Evolutionary conservation across 208 protist species (phyloP), one percentile per base, ranked within the genome.

Genomic region (Leishmania guyanensis): DNA sequence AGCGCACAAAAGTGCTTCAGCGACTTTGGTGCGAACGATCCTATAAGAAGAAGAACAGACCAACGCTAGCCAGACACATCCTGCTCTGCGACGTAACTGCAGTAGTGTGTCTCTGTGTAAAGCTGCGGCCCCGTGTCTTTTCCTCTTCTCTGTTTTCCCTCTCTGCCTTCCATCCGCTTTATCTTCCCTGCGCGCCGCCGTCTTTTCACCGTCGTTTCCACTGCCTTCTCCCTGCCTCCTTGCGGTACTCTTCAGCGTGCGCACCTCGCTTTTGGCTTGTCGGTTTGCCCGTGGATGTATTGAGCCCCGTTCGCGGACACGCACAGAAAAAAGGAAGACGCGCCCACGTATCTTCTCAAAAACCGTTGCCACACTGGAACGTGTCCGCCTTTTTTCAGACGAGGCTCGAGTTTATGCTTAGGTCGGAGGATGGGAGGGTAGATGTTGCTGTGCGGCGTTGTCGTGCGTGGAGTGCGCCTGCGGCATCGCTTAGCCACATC

Each of bases 391-490:
- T 71, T 48, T 71, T 22, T 10, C 46, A 58, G 22, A 22, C 8
- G 5, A 29, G 70, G 70, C 70, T 74, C 70, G n/a, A 71, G 33
- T 85, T 65, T 78, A 85, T 81, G 77, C 65, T 56, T 85, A 78
- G 82, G 29, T 75, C 68, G 77, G 75, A 76, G n/a, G 64, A 78
- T 82, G 78, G 53, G 78, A 78, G 60, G 66, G 82, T 86, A 80
- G 83, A 87, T 56, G 84, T 80, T 70, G 81, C 81, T 60, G 72
- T 84, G 81, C 81, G 81, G n/a, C 48, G 77, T 39, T 72, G 76
- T 54, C 84, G 84, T 58, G 81, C 84, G 53, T 87, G 84, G 84
- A 87, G 84, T 58, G 79, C 84, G 60, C 84, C 84, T n/a, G 84
- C 84, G 64, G 78, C 77, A 64, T 66, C 84, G 75, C 77, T 84